Percentiles rank a stretch among this genome's conserved stretches.
phyloP scores from a whole-genome alignment of 2,329 filamentous ascomycete genomes.

The Colletotrichum cereale region DNA sequence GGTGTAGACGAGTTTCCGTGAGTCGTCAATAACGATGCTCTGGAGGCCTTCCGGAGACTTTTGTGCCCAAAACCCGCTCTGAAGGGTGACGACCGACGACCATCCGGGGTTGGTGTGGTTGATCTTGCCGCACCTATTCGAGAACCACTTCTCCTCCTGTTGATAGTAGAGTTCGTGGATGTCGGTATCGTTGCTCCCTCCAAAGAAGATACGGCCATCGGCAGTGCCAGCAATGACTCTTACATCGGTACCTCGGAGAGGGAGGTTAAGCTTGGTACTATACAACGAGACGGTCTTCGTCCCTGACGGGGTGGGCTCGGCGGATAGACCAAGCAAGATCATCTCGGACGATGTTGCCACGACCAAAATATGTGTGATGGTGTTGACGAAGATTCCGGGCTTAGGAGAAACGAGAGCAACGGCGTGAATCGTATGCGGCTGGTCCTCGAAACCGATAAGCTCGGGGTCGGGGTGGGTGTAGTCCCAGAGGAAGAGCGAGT shows the following conservation, averaged over 20 bases:
- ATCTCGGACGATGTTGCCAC: slow-evolving; percentile 90
- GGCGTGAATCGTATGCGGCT: slow-evolving; percentile 88
- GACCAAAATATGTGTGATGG: slow-evolving; percentile 89
- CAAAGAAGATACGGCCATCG: slow-evolving; percentile 93
- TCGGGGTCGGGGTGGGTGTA: slow-evolving; percentile 94
- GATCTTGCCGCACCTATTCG: slow-evolving; percentile 85
- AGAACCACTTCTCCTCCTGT: slow-evolving; percentile 97
- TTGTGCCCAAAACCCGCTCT: slow-evolving; percentile 63
- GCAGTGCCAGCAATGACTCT: slow-evolving; percentile 84
- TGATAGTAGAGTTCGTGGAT: slow-evolving; percentile 96
- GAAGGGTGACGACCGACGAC: slow-evolving; percentile 70
- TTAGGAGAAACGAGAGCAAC: slow-evolving; percentile 90
- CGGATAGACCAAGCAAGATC: slow-evolving; percentile 85
- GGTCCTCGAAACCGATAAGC: slow-evolving; percentile 91
- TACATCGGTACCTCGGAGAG: slow-evolving; percentile 81
- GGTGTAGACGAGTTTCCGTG: slow-evolving; percentile 88
- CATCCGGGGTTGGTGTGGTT: slow-evolving; percentile 86
- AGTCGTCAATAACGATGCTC: slow-evolving; percentile 90
- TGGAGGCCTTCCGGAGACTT: slow-evolving; percentile 73
- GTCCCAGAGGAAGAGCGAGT: slow-evolving; percentile 96
- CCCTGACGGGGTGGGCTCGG: slow-evolving; percentile 75
- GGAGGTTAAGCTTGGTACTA: slow-evolving; percentile 86
- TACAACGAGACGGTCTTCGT: slow-evolving; percentile 83
- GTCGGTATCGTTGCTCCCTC: slow-evolving; percentile 83
- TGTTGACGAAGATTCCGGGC: slow-evolving; percentile 85